These are phyloP conservation scores for Lippia alba DNA, from an alignment of 305 asterid species.

Conservation along the genomic window DNA sequence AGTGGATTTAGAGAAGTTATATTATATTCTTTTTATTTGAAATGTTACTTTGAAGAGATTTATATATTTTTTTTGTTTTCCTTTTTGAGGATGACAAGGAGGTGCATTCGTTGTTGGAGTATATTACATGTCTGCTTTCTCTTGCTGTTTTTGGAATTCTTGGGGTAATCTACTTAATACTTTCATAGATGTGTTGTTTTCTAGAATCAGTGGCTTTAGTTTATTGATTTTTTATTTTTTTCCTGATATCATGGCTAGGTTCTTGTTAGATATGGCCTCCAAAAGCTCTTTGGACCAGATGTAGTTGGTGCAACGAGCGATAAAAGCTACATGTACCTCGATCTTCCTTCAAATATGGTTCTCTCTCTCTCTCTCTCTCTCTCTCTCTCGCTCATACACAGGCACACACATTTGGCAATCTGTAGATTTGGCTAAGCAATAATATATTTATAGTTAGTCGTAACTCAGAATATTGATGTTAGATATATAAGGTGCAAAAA, in stretches of 20 bases:
- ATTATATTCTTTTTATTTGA: neutral
- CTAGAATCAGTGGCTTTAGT: neutral
- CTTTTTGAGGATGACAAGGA: slow-evolving; percentile 57
- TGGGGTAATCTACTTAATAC: slow-evolving; percentile 58
- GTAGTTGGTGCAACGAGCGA: slow-evolving; percentile 78
- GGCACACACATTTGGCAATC: neutral
- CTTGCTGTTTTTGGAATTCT: slow-evolving; percentile 83
- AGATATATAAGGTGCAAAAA: neutral
- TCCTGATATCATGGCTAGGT: slow-evolving; percentile 44
- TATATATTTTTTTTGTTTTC: slow-evolving; percentile 8
- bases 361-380: slow-evolving; percentile 37
- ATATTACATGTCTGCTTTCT: slow-evolving; percentile 60
- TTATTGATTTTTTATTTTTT: neutral
- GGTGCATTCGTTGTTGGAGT: slow-evolving; percentile 60
- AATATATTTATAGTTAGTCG: neutral
- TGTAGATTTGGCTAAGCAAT: too few relatives aligned
- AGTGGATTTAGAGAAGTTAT: slow-evolving; percentile 25
- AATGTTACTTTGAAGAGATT: neutral
- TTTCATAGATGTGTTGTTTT: neutral
- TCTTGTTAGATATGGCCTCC: slow-evolving; percentile 63
- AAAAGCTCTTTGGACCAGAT: slow-evolving; percentile 73
- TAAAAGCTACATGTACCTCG: slow-evolving; percentile 72
- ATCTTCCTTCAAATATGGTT: slow-evolving; percentile 93
- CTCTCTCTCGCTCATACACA: slow-evolving; percentile 4
- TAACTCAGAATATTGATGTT: neutral